phyloP scores from a whole-genome alignment of 139 green algal genomes.

The Spirogloea muscicola region DNA sequence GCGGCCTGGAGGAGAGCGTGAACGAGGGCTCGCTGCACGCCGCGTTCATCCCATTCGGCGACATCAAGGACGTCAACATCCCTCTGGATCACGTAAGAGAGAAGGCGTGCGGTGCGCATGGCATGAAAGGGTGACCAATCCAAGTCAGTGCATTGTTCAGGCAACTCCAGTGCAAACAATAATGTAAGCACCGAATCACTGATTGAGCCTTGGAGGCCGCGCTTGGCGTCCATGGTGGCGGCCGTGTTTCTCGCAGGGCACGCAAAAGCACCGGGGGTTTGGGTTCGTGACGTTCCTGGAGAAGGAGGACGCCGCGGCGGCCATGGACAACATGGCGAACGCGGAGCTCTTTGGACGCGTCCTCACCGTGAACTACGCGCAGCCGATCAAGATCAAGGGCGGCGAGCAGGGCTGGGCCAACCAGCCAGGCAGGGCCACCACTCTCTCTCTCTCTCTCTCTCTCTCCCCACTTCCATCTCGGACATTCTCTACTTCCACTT shows the following conservation, averaged over 20 bases:
- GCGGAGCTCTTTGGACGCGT: constrained; percentile 66
- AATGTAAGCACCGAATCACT: constrained; percentile 51
- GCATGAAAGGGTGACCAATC: too few species aligned
- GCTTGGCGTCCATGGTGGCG: too few species aligned
- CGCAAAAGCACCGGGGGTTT: constrained; percentile 80
- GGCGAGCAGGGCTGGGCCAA: constrained; percentile 51
- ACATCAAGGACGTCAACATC: constrained; percentile 93
- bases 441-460: too few species aligned
- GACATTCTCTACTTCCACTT: too few species aligned
- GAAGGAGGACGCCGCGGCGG: constrained; percentile 79
- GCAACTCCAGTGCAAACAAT: too few species aligned
- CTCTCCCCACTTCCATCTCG: neutral
- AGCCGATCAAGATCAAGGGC: constrained; percentile 89
- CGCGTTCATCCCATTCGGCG: constrained; percentile 95
- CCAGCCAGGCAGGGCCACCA: constrained; percentile 36
- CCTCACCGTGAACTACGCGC: constrained; percentile 82
- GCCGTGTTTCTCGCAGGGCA: constrained; percentile 42
- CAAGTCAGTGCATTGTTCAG: too few species aligned
- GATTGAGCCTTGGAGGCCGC: too few species aligned
- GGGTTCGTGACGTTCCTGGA: constrained; percentile 84
- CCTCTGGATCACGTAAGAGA: constrained; percentile 79
- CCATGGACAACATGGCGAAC: constrained; percentile 98
- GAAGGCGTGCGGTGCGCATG: too few species aligned
- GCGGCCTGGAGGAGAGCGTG: constrained; percentile 85
- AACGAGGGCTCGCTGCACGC: constrained; percentile 82